Percentiles rank a stretch among this genome's conserved stretches.
Evolutionary conservation across 176 grass and related monocot species (phyloP).

Genomic region (Dactylis glomerata): DNA sequence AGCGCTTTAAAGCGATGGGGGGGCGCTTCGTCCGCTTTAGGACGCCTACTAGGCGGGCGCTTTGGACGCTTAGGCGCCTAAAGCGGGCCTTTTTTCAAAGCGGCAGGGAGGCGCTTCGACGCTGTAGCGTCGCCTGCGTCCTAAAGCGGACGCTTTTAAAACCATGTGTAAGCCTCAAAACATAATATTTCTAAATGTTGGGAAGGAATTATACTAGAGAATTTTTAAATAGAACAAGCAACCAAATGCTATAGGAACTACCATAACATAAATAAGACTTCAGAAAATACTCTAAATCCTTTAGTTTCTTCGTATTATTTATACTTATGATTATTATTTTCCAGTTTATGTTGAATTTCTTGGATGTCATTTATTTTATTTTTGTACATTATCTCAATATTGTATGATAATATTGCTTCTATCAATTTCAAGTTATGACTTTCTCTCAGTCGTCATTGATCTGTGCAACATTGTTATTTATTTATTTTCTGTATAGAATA

Average conservation of each 20-base stretch:
- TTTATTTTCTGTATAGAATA: neutral
- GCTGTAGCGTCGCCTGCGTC: too few species aligned
- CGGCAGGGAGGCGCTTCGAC: too few species aligned
- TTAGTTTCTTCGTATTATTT: neutral
- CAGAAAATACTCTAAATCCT: neutral
- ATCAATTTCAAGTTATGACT: neutral
- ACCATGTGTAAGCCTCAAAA: neutral
- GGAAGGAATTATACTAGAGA: neutral
- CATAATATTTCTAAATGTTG: neutral
- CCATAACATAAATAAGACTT: neutral
- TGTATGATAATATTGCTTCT: neutral
- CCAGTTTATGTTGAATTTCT: neutral
- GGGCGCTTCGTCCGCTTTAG: too few species aligned
- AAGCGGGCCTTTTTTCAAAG: too few species aligned
- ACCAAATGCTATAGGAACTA: neutral
- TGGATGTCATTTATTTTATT: neutral
- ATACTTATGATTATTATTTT: neutral
- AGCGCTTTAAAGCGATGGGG: too few species aligned
- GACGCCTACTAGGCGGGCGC: too few species aligned
- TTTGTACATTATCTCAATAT: neutral
- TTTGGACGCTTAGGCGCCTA: too few species aligned
- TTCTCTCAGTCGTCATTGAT: neutral
- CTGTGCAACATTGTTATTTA: neutral
- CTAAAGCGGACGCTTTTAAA: too few species aligned
- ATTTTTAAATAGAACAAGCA: neutral